Conservation (phyloP, 73 alveolate genomes). For the Symbiodinium natans region DNA sequence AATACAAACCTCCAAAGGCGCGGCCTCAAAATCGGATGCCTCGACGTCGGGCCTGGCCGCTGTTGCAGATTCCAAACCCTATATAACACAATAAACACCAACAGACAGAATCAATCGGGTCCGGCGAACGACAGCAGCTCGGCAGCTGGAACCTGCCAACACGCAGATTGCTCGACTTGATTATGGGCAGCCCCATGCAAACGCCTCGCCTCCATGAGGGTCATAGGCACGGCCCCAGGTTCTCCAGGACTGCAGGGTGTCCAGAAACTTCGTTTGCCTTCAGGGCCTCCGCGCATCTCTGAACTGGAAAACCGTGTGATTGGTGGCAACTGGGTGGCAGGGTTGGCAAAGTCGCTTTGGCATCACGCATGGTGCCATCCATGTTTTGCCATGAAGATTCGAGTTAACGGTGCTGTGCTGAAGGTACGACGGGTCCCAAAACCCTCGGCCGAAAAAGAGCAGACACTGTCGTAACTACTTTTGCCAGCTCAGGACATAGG, state of each 20-base stretch:
- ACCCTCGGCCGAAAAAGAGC: too few species aligned
- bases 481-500: too few species aligned
- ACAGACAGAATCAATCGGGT: background rate
- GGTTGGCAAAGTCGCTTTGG: too few species aligned
- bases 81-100: background rate
- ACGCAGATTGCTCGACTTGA: too few species aligned
- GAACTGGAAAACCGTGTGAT: too few species aligned
- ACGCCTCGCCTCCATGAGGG: constrained; percentile 95
- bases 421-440: too few species aligned
- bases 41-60: constrained; percentile 57
- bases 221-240: constrained; percentile 96
- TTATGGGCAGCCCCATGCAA: too few species aligned
- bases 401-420: too few species aligned
- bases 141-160: constrained; percentile 47
- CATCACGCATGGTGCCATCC: too few species aligned
- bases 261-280: constrained; percentile 93
- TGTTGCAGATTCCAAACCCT: background rate
- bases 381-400: too few species aligned
- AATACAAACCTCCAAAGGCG: background rate
- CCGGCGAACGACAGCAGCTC: constrained; percentile 48
- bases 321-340: too few species aligned
- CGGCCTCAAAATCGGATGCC: constrained; percentile 62
- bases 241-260: constrained; percentile 96
- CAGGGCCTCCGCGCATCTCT: constrained; percentile 34
- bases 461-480: too few species aligned